Conservation (phyloP, 495 filamentous ascomycete species). For the Durotheca rogersii region DNA sequence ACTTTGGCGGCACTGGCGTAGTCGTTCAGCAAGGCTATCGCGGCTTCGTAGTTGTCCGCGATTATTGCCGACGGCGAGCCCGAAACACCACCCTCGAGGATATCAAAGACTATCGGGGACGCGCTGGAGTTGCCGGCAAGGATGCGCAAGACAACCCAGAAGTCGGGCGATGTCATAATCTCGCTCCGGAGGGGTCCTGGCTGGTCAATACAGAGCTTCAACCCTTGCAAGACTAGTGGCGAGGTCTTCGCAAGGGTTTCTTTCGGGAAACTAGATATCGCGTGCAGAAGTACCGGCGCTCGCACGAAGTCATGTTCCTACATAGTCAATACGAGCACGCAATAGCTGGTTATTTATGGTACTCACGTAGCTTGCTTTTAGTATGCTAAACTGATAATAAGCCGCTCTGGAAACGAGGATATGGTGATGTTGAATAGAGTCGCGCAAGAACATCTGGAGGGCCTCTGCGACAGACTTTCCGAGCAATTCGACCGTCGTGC, state of each 20-base stretch:
- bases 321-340: slow-evolving; percentile 19
- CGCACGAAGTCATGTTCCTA: slow-evolving; percentile 88
- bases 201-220: slow-evolving; percentile 75
- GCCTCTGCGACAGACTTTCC: slow-evolving; percentile 78
- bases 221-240: slow-evolving; percentile 69
- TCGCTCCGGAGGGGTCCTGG: slow-evolving; percentile 79
- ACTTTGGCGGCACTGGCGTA: slow-evolving; percentile 85
- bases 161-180: slow-evolving; percentile 93
- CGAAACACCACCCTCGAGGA: slow-evolving; percentile 72
- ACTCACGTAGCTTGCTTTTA: slow-evolving; percentile 85
- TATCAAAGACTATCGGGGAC: slow-evolving; percentile 75
- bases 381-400: slow-evolving; percentile 80
- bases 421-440: slow-evolving; percentile 74
- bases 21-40: slow-evolving; percentile 78
- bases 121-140: slow-evolving; percentile 67
- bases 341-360: neutral
- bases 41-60: slow-evolving; percentile 91
- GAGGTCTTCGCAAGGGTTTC: slow-evolving; percentile 75
- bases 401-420: slow-evolving; percentile 78
- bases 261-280: slow-evolving; percentile 81
- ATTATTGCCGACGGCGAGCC: slow-evolving; percentile 72
- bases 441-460: slow-evolving; percentile 76
- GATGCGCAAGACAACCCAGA: slow-evolving; percentile 87
- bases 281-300: slow-evolving; percentile 88
- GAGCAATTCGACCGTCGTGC: slow-evolving; percentile 65